A percentile compares a stretch with the other conserved stretches of the same genome.
Conservation (phyloP, 78 protist species). For the Dictyostelium firmibasis region DNA sequence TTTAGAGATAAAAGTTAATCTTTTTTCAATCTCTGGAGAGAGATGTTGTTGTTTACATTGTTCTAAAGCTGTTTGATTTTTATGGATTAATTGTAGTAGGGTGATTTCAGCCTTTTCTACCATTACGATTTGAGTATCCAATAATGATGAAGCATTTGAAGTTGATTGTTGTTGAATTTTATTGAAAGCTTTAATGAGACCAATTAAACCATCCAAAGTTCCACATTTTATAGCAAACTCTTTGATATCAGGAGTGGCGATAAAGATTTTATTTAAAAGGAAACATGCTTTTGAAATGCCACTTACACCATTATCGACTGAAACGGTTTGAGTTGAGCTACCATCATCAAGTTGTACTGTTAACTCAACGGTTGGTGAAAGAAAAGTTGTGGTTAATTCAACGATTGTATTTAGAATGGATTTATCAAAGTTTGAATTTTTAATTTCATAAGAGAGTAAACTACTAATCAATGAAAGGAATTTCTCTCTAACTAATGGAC, state of each 20-base stretch:
- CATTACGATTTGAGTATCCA: conserved; percentile 29
- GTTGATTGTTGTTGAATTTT: not conserved
- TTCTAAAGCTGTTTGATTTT: not conserved
- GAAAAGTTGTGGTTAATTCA: conserved; percentile 15
- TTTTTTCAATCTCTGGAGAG: not conserved
- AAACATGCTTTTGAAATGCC: conserved; percentile 66
- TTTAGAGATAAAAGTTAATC: not conserved
- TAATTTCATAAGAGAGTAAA: conserved; percentile 19
- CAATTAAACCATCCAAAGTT: conserved; percentile 17
- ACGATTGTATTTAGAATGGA: not conserved
- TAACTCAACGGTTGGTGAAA: conserved; percentile 61
- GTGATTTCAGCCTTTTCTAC: conserved; percentile 56
- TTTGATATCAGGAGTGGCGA: not conserved
- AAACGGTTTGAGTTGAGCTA: not conserved
- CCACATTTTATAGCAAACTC: conserved; percentile 14
- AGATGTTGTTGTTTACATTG: not conserved
- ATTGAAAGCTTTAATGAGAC: conserved; percentile 21
- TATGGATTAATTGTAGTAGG: not conserved
- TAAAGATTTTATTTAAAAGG: conserved; percentile 24
- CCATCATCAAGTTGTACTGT: not conserved
- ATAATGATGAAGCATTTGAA: not conserved
- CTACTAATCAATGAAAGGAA: conserved; percentile 35
- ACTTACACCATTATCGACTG: conserved; percentile 6
- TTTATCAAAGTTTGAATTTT: not conserved
- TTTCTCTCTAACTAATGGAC: conserved; percentile 39